Percentiles rank a stretch among this genome's conserved stretches.
These are phyloP conservation scores for Camillea tinctor DNA, from an alignment of 2,329 filamentous ascomycete genomes.

Conservation along the genomic window DNA sequence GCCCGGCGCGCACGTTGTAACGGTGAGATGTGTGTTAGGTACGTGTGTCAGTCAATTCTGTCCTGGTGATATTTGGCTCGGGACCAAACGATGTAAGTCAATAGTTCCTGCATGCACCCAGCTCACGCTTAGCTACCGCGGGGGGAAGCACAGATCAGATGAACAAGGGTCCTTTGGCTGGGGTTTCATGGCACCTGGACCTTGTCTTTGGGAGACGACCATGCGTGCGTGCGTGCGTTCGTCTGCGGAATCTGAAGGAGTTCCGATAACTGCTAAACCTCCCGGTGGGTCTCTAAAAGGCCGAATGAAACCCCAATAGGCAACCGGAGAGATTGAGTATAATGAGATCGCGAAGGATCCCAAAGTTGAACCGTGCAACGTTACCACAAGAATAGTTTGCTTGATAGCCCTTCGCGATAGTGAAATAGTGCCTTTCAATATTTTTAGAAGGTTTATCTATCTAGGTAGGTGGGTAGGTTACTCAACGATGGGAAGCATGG, in stretches of 20 bases:
- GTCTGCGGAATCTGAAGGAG: neutral
- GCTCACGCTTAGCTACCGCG: neutral
- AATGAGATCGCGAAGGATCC: conserved; percentile 5
- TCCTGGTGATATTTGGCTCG: conserved; percentile 7
- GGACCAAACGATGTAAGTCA: neutral
- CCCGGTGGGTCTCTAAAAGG: neutral
- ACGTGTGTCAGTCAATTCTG: conserved; percentile 8
- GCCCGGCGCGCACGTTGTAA: conserved; percentile 21
- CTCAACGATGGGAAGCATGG: neutral
- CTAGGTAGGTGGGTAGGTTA: neutral
- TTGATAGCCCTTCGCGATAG: neutral
- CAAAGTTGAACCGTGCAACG: conserved; percentile 16
- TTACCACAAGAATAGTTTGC: conserved; percentile 11
- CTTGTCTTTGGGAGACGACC: neutral
- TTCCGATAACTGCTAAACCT: neutral
- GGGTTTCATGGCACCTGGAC: neutral
- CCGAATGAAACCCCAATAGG: neutral
- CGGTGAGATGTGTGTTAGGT: conserved; percentile 17
- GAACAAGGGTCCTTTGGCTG: neutral
- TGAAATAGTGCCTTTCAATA: neutral
- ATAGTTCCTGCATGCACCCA: neutral
- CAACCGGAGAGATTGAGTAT: neutral
- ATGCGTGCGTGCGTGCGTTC: neutral
- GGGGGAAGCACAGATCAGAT: neutral
- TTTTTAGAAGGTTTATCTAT: neutral